phyloP scores from a whole-genome alignment of 176 grass and related monocot species.

The Rhynchospora tenuis region DNA sequence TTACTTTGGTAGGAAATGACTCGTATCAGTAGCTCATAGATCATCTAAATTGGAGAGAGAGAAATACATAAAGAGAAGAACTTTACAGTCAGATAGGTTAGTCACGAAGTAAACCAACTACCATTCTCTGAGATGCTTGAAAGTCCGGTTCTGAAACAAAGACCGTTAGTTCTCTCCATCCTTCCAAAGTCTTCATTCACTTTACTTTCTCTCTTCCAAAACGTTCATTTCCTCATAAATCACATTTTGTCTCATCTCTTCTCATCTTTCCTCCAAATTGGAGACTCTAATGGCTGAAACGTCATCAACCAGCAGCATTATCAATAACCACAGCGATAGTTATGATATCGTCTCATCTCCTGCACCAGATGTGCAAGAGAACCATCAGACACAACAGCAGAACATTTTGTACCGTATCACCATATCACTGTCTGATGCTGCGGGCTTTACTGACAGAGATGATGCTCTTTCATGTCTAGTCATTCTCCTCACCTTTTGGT shows the following conservation, averaged over 20 bases:
- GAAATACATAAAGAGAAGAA: not conserved
- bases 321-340: not conserved
- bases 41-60: not conserved
- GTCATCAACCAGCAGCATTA: conserved; percentile 13
- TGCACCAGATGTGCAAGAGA: not conserved
- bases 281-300: conserved; percentile 1
- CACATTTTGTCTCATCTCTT: not conserved
- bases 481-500: conserved; percentile 38
- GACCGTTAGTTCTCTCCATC: conserved; percentile 22
- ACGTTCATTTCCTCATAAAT: not conserved
- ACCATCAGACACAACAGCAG: not conserved
- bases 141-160: not conserved
- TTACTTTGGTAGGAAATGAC: not conserved
- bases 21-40: not conserved
- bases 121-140: conserved; percentile 8
- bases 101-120: conserved; percentile 8
- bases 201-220: not conserved
- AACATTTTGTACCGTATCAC: conserved; percentile 5
- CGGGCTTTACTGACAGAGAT: conserved; percentile 10
- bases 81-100: not conserved
- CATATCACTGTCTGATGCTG: not conserved
- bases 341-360: not conserved
- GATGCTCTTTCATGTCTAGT: conserved; percentile 39
- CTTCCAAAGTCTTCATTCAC: not conserved
- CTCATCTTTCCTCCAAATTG: not conserved